Base-by-base conservation (phyloP, 2,329 filamentous ascomycete species). In the Diaporthe helianthi region DNA sequence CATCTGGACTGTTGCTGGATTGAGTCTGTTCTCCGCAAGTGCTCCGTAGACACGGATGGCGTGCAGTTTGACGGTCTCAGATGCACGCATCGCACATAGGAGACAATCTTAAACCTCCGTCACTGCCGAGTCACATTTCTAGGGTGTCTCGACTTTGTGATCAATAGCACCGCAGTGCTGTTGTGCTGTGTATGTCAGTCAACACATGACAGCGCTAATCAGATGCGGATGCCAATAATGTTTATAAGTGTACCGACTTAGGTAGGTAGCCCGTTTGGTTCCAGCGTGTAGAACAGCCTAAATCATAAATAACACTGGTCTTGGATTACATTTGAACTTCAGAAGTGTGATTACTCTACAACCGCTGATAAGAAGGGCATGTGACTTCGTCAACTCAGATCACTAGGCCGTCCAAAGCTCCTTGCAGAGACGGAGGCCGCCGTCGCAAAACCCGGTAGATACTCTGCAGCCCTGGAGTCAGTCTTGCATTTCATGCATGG, bases 61-160 rank as follows among this genome's bases (percentile, higher is more conserved):
- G 53, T 58, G 64, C 52, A 58, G 52, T 67, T 38, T 49, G 52
- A 49, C 52, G 58, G 47, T 33, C 26, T 61, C 41, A 61, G 41
- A 19, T 49, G 26, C 41, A 67, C 41, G 17, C 58, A 61, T 61
- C 58, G 58, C 58, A 61, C 47, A 61, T 61, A 47, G 58, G 38
- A 49, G 58, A 63, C 58, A 63, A 49, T 63, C 58, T 49, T 63
- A 49, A 63, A 63, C 58, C 58, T 49, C 58, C 58, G 58, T 49
- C 58, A 63, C 58, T 63, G 58, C 58, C 58, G 58, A 63, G 58
- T 63, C 58, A 63, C 44, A 63, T 49, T n/a, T n/a, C 12, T n/a
- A 24, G 33, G 41, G 55, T 49, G 58, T 63, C 58, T 49, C 44
- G 29, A 31, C 19, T 63, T 36, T 49, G 58, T 49, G 58, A 63